Base-by-base conservation (phyloP, 177 flowering plant species). In the Telopea speciosissima region DNA sequence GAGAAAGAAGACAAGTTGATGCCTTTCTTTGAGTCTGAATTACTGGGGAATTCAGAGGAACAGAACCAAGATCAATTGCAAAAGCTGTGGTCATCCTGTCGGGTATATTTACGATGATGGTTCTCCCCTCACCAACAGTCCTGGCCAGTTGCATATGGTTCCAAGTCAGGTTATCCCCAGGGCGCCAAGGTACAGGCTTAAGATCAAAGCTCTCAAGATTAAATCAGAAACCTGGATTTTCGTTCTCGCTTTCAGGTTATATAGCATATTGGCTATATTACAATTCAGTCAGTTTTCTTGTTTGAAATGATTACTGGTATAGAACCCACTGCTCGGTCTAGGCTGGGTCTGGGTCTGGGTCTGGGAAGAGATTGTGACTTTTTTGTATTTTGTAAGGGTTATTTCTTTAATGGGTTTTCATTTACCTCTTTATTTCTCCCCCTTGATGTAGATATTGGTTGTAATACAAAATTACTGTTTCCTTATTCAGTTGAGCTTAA, bases 101-200 rank as follows among this genome's bases (percentile, higher is more conserved):
- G 98, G 99, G 1, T 76, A 90, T 73, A 80, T 96, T 31, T 93
- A 96, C 73, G 98, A 91, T 75, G 99, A 93, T 77, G 98, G 99
- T 1, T 93, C 92, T 54, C 97, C 98, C 3, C 68, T 85, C 66
- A 89, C 88, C 0, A 77, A 82, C 64, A 72, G 88, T 44, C 81
- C 89, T 11, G 97, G 99, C 12, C 98, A 93, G 83, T 77, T 88
- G 68, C 86, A 85, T 52, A 74, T 93, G 63, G 99, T 97, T 0
- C 99, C 99, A 12, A 92, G 98, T 65, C 99, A 96, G 78, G 99
- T 82, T 19, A 84, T 95, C 61, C 98, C 98, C 23, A 80, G 99
- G 71, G 86, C 87, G 67, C 89, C 99, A 3, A 83, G 99, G 77
- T 96, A 86, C 28, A 70, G 99, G 69, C 80, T 96, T 79, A 93